A percentile compares a stretch with the other conserved stretches of the same genome.
These are phyloP conservation scores for Pseudonitzschia pungens DNA, from an alignment of 108 stramenopile genomes.

Conservation along the genomic window DNA sequence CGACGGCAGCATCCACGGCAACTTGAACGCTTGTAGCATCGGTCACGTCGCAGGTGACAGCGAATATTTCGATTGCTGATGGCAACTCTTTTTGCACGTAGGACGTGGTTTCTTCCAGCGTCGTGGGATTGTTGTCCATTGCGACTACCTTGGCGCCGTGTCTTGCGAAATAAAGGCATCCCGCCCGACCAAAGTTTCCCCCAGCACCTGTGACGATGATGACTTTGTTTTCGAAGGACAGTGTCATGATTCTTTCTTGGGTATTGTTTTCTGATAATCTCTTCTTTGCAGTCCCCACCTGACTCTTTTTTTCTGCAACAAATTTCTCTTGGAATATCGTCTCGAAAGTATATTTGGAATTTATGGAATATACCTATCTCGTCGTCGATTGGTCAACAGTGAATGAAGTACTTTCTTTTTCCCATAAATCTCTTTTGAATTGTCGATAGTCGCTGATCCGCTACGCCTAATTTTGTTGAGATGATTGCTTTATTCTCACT, in stretches of 20 bases:
- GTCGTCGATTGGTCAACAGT: background rate
- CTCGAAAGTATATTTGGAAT: too few species aligned
- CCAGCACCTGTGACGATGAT: constrained; percentile 89
- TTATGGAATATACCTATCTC: background rate
- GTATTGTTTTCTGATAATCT: background rate
- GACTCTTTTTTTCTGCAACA: background rate
- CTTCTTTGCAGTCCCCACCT: background rate
- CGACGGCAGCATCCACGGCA: constrained; percentile 39
- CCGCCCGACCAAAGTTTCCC: constrained; percentile 84
- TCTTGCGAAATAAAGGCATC: constrained; percentile 74
- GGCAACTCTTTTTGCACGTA: constrained; percentile 13
- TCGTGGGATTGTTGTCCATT: constrained; percentile 56
- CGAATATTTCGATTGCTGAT: constrained; percentile 23
- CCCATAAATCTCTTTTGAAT: too few species aligned
- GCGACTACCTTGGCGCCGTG: constrained; percentile 83
- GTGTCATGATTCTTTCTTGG: constrained; percentile 1
- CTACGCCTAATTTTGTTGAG: too few species aligned
- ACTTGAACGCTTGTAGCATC: constrained; percentile 46
- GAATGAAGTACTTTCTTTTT: background rate
- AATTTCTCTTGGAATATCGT: background rate
- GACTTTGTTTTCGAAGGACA: constrained; percentile 45
- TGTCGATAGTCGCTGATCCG: background rate
- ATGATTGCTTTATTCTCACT: background rate
- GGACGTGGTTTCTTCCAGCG: constrained; percentile 60
- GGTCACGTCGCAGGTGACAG: constrained; percentile 72